A percentile compares a stretch with the other conserved stretches of the same genome.
Evolutionary conservation across 345 rosid genomes (phyloP).

Genomic region (Eucalyptus melliodora): DNA sequence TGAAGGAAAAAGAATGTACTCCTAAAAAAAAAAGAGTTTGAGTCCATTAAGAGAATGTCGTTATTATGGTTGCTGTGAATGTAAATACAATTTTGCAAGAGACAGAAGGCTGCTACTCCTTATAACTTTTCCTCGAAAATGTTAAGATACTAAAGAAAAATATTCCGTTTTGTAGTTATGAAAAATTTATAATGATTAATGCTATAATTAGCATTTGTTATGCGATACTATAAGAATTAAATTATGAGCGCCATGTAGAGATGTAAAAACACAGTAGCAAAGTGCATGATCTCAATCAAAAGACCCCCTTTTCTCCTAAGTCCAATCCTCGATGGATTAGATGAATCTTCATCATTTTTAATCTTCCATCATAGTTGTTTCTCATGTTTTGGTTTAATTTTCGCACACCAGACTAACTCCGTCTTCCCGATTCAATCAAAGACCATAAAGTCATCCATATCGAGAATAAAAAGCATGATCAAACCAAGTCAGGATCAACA

Average conservation of each 20-base stretch:
- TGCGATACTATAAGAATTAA: not conserved
- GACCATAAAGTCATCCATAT: not conserved
- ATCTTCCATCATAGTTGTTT: not conserved
- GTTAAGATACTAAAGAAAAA: not conserved
- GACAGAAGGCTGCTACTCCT: not conserved
- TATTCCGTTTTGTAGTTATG: not conserved
- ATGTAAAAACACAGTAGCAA: not conserved
- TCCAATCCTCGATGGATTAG: not conserved
- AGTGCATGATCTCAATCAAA: not conserved
- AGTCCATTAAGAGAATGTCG: not conserved
- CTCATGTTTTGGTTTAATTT: not conserved
- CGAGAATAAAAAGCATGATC: not conserved
- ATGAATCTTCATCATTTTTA: not conserved
- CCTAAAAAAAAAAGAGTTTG: not conserved
- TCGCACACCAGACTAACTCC: rapidly evolving
- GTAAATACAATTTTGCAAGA: not conserved
- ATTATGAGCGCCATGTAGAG: rapidly evolving
- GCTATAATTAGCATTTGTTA: too few relatives aligned
- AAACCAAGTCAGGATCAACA: rapidly evolving
- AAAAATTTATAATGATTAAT: not conserved
- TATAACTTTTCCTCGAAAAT: not conserved
- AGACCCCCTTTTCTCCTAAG: not conserved
- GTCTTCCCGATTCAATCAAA: not conserved
- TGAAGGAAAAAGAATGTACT: not conserved
- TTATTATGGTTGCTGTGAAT: not conserved